Evolutionary conservation across 805 yeast species (phyloP).

Genomic region (Candida nitratophila): DNA sequence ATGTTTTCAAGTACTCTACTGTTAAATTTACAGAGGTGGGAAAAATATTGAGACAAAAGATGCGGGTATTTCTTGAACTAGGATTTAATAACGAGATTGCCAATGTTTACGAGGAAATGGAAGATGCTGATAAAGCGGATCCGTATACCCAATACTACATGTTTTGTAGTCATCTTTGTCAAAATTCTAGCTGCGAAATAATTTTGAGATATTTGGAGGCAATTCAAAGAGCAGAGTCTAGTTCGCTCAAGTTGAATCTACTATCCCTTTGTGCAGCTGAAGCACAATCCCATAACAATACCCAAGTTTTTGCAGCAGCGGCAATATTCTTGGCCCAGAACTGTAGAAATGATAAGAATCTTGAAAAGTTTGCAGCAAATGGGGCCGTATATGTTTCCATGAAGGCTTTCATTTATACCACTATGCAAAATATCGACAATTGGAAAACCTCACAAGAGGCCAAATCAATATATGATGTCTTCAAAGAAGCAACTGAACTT

Average conservation of each 20-base stretch:
- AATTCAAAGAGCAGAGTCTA: constrained; percentile 1
- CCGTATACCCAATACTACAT: constrained; percentile 27
- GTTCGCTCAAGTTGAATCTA: constrained; percentile 4
- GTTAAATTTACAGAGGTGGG: constrained; percentile 3
- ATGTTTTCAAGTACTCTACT: constrained; percentile 15
- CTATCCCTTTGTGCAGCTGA: constrained; percentile 26
- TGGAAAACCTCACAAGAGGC: neutral
- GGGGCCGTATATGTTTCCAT: constrained; percentile 7
- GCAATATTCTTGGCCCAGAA: neutral
- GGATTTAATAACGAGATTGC: constrained; percentile 16
- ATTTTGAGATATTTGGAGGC: neutral
- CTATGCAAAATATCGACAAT: constrained; percentile 8
- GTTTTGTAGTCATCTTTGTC: constrained; percentile 16
- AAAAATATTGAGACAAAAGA: constrained; percentile 4
- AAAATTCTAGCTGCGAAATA: constrained; percentile 8
- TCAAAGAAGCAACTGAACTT: neutral
- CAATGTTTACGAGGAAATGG: constrained; percentile 18
- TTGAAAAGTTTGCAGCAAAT: neutral
- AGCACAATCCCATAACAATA: constrained; percentile 14
- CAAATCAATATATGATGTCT: neutral
- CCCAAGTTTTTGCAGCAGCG: neutral
- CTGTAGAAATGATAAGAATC: neutral
- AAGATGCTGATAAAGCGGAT: constrained; percentile 10
- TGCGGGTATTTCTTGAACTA: constrained; percentile 8
- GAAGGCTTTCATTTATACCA: constrained; percentile 9